A percentile compares a stretch with the other conserved stretches of the same genome.
Conservation (phyloP, 2,329 filamentous ascomycete species). For the Coleophoma crateriformis region DNA sequence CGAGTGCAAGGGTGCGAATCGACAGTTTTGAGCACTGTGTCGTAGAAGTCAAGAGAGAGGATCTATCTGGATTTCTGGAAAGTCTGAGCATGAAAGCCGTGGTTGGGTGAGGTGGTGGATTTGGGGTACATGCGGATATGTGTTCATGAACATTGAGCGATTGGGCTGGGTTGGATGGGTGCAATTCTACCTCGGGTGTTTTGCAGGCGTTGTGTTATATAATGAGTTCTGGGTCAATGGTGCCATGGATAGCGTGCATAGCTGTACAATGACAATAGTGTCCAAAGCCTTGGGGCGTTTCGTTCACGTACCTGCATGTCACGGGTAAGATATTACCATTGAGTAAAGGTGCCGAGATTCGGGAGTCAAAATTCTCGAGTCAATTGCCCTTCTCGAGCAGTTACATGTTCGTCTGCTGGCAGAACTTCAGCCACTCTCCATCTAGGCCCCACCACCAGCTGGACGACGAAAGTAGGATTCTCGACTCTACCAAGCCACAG, state of each 20-base stretch:
- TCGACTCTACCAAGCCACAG: too few relatives aligned
- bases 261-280: background rate
- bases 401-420: background rate
- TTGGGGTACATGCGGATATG: conserved; percentile 4
- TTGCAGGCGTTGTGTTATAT: too few relatives aligned
- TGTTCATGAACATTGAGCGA: conserved; percentile 11
- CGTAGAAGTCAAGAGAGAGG: conserved; percentile 96
- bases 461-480: too few relatives aligned
- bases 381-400: background rate
- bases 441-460: too few relatives aligned
- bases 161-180: background rate
- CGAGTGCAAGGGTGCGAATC: conserved; percentile 81
- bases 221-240: background rate
- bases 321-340: background rate
- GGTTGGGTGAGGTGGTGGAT: conserved; percentile 44
- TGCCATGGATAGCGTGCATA: background rate
- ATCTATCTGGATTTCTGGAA: conserved; percentile 85
- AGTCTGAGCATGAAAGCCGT: conserved; percentile 88
- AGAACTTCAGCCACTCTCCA: too few relatives aligned
- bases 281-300: background rate
- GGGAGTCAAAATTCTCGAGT: background rate
- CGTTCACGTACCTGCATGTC: background rate
- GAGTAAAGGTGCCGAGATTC: background rate
- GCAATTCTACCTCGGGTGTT: too few relatives aligned
- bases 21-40: conserved; percentile 98